Conservation (phyloP, 2,329 filamentous ascomycete genomes). For the Gaeumannomyces tritici region DNA sequence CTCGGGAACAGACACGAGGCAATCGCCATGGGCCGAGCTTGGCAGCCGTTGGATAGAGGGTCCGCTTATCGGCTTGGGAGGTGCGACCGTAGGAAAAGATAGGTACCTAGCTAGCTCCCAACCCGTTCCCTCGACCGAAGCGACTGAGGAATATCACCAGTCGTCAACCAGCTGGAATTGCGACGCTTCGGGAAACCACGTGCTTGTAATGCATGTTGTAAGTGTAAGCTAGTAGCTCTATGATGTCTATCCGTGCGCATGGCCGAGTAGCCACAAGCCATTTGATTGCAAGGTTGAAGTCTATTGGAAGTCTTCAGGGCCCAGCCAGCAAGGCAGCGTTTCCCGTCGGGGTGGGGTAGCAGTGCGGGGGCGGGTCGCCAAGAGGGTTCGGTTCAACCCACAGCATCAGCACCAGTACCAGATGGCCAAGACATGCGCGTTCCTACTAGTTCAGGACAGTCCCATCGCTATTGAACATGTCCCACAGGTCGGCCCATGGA, state of each 20-base stretch:
- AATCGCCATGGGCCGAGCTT: too few relatives aligned
- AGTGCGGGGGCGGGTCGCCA: background rate
- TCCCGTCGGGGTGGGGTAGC: background rate
- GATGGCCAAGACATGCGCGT: background rate
- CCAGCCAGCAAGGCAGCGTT: background rate
- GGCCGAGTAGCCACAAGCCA: too few relatives aligned
- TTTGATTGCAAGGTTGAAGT: too few relatives aligned
- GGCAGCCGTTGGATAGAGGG: background rate
- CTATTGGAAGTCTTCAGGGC: background rate
- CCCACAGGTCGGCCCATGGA: slow-evolving; percentile 4
- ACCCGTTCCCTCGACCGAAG: background rate
- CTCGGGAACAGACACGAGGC: too few relatives aligned
- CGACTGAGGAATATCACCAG: background rate
- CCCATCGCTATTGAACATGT: slow-evolving; percentile 4
- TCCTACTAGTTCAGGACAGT: background rate
- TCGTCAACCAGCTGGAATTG: background rate
- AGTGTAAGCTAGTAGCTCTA: background rate
- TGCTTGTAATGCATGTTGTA: too few relatives aligned
- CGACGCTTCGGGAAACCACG: background rate
- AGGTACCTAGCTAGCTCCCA: background rate
- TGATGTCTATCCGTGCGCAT: too few relatives aligned
- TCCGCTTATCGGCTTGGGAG: background rate
- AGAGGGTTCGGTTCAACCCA: too few relatives aligned
- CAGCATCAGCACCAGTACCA: too few relatives aligned
- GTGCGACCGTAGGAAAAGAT: background rate